Percentiles rank a stretch among this genome's conserved stretches.
phyloP scores from a whole-genome alignment of 805 yeast species.

The Kurtzmaniella cleridarum region DNA sequence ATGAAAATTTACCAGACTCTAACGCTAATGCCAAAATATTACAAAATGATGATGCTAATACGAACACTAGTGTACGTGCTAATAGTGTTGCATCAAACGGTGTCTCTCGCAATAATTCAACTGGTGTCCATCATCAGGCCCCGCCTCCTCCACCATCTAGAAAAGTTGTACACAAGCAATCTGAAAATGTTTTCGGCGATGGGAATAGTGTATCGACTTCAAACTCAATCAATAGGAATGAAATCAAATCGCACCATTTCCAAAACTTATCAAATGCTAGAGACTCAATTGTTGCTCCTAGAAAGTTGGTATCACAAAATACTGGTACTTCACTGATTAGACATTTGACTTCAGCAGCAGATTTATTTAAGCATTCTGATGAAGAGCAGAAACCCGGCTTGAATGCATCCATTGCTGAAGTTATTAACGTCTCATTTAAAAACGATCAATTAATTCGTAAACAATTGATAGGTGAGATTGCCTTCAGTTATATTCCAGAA shows the following conservation, averaged over 20 bases:
- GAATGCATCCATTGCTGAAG: constrained; percentile 83
- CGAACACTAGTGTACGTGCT: constrained; percentile 13
- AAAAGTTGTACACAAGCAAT: constrained; percentile 37
- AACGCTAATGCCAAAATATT: constrained; percentile 3
- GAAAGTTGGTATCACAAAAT: constrained; percentile 28
- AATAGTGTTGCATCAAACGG: constrained; percentile 7
- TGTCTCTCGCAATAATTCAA: constrained; percentile 4
- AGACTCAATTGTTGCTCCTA: constrained; percentile 18
- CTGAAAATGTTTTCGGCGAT: constrained; percentile 4
- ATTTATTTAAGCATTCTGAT: constrained; percentile 35
- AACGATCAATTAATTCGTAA: constrained; percentile 60
- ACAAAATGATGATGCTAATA: constrained; percentile 6
- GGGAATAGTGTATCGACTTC: constrained; percentile 22
- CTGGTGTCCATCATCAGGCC: constrained; percentile 16
- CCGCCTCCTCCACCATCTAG: constrained; percentile 59
- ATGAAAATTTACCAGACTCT: constrained; percentile 11
- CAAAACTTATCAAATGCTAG: constrained; percentile 39
- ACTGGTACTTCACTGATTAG: constrained; percentile 30
- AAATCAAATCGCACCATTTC: constrained; percentile 43
- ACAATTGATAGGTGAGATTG: constrained; percentile 79
- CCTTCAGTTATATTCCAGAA: constrained; percentile 56
- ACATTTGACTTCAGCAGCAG: constrained; percentile 10
- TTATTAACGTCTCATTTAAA: constrained; percentile 65
- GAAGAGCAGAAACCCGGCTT: constrained; percentile 56
- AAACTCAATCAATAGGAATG: constrained; percentile 32